Evolutionary conservation across 768 basidiomycete genomes (phyloP).

Genomic region (Dioszegia crocea): DNA sequence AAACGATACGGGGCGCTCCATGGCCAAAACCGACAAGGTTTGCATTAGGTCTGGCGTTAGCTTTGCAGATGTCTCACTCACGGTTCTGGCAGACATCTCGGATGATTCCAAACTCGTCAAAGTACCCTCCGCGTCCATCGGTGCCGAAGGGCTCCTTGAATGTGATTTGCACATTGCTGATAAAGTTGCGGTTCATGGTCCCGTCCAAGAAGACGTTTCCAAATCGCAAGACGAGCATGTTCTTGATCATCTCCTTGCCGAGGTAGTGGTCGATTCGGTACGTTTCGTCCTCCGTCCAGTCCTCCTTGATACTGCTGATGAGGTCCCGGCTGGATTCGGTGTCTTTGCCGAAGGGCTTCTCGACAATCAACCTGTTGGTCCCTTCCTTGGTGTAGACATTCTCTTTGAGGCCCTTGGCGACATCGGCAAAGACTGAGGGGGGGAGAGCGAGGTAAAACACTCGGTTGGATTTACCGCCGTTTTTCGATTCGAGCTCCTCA

Average conservation of each 20-base stretch:
- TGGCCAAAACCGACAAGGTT: constrained; percentile 87
- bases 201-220: constrained; percentile 86
- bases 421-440: constrained; percentile 90
- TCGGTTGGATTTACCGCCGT: constrained; percentile 55
- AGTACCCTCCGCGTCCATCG: constrained; percentile 99
- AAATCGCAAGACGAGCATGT: constrained; percentile 89
- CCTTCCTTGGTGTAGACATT: constrained; percentile 71
- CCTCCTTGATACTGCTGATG: constrained; percentile 69
- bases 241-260: constrained; percentile 99
- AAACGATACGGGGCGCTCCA: constrained; percentile 98
- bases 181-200: constrained; percentile 91
- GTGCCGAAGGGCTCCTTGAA: constrained; percentile 99
- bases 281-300: constrained; percentile 95
- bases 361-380: constrained; percentile 87
- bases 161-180: constrained; percentile 96
- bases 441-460: constrained; percentile 94
- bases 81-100: constrained; percentile 97
- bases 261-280: constrained; percentile 99
- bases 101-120: constrained; percentile 99
- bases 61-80: constrained; percentile 54
- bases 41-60: constrained; percentile 73
- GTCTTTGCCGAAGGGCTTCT: constrained; percentile 98
- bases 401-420: constrained; percentile 74
- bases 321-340: constrained; percentile 76
- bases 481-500: constrained; percentile 66